Evolutionary conservation across 768 basidiomycete genomes (phyloP).

Genomic region (Mycena metata): DNA sequence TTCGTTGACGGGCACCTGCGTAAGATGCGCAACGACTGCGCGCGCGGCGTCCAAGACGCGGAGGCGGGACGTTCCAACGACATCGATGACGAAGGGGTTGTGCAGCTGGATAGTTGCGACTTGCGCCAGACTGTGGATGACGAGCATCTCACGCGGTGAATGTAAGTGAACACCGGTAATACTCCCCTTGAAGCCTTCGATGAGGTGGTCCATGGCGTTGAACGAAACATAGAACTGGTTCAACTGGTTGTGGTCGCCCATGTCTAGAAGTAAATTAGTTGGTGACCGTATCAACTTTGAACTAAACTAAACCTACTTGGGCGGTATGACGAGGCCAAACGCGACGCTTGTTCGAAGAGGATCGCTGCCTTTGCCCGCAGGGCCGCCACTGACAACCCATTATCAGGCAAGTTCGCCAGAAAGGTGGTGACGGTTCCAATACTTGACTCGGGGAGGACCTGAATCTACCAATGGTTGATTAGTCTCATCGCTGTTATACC

Average conservation of each 20-base stretch:
- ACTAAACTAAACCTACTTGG: conserved; percentile 40
- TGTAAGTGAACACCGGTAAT: conserved; percentile 21
- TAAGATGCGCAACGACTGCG: conserved; percentile 24
- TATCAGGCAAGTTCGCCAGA: conserved; percentile 19
- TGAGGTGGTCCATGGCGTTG: conserved; percentile 43
- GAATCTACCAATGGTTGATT: conserved; percentile 22
- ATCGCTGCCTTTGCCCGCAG: conserved; percentile 35
- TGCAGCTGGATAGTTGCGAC: conserved; percentile 48
- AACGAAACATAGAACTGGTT: conserved; percentile 43
- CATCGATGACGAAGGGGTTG: conserved; percentile 39
- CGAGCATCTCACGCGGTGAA: conserved; percentile 33
- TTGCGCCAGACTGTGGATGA: conserved; percentile 43
- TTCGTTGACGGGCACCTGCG: conserved; percentile 9
- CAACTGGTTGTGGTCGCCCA: neutral
- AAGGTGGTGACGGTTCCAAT: conserved; percentile 32
- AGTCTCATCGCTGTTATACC: no score
- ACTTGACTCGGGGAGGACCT: conserved; percentile 12
- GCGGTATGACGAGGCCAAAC: conserved; percentile 36
- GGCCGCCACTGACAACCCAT: conserved; percentile 16
- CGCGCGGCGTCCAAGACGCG: conserved; percentile 26
- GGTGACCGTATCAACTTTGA: neutral
- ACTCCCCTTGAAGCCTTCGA: conserved; percentile 36
- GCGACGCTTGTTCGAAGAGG: conserved; percentile 46
- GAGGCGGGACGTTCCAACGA: conserved; percentile 15
- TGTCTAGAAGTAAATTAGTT: conserved; percentile 19